Base-by-base conservation (phyloP, 495 filamentous ascomycete species). In the Rusavskia elegans region DNA sequence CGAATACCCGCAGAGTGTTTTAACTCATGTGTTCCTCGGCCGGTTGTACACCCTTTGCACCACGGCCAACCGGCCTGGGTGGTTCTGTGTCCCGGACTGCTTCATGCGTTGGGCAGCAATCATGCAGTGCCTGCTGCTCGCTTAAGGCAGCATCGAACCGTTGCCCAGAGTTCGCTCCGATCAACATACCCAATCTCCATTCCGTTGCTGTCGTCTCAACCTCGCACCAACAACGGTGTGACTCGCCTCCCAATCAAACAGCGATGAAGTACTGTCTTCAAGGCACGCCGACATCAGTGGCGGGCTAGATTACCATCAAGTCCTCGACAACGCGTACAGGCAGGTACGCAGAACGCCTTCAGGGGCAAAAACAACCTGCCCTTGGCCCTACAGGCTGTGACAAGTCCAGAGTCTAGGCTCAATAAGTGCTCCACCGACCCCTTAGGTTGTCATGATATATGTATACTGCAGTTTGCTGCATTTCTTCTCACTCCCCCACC, bases 41-140 rank as follows among this genome's bases (percentile, higher is more conserved):
- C 32, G n/a, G 32, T 35, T 14, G 32, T 35, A 35, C 32, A 11
- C 32, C 8, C 32, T 35, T 35, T 35, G 8, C 2, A 17, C 39
- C 4, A 19, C 14, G n/a, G n/a, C 39, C 39, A 42, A 42, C 39
- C 39, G 20, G 39, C 39, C 39, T 19, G 39, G 6, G n/a, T 42
- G 7, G 7, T 21, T 8, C 39, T 42, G 39, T 20, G 39, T 42
- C 4, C 37, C 14, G 39, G n/a, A 21, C 8, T 17, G 20, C 7
- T 46, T 17, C 0, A 37, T 50, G 48, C 39, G 50, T 52, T 52
- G 50, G 50, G 50, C 50, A 52, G 50, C 50, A 52, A 52, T 45
- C 30, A 16, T 48, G 32, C 32, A 35, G 13, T 35, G 32, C 23
- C 30, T 41, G 20, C 19, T 21, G 50, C 20, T 52, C 37, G 50